A percentile compares a stretch with the other conserved stretches of the same genome.
phyloP scores from a whole-genome alignment of 176 grass and related monocot genomes.

The Thinopyrum elongatum region DNA sequence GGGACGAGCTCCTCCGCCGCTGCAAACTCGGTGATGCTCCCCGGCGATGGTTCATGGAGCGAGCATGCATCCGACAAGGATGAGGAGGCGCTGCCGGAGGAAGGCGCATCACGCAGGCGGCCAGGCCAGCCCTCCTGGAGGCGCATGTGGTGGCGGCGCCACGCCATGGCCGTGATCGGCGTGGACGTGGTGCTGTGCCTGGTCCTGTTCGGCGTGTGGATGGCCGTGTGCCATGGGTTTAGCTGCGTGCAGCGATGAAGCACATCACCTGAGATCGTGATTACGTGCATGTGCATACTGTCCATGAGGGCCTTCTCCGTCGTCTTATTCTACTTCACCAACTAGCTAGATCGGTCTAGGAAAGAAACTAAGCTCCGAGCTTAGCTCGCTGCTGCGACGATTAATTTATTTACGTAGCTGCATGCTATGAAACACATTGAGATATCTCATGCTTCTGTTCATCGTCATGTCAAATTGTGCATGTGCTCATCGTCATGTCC shows the following conservation, averaged over 20 bases:
- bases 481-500: background rate
- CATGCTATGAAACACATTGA: background rate
- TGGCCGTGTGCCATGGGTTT: constrained; percentile 67
- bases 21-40: background rate
- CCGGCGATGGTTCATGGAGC: background rate
- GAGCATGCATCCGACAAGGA: background rate
- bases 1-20: background rate
- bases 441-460: background rate
- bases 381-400: background rate
- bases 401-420: background rate
- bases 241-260: constrained; percentile 46
- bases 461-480: background rate
- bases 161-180: constrained; percentile 43
- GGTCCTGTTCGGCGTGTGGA: constrained; percentile 65
- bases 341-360: background rate
- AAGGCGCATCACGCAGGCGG: background rate
- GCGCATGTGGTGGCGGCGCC: constrained; percentile 41
- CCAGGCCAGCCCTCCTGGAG: background rate
- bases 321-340: background rate
- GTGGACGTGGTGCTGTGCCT: constrained; percentile 64
- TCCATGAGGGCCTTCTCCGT: background rate
- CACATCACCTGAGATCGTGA: background rate
- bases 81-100: constrained; percentile 8
- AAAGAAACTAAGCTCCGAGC: background rate
- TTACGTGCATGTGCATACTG: background rate